Evolutionary conservation across 768 basidiomycete genomes (phyloP).

Genomic region (Antrodiella citrinella): DNA sequence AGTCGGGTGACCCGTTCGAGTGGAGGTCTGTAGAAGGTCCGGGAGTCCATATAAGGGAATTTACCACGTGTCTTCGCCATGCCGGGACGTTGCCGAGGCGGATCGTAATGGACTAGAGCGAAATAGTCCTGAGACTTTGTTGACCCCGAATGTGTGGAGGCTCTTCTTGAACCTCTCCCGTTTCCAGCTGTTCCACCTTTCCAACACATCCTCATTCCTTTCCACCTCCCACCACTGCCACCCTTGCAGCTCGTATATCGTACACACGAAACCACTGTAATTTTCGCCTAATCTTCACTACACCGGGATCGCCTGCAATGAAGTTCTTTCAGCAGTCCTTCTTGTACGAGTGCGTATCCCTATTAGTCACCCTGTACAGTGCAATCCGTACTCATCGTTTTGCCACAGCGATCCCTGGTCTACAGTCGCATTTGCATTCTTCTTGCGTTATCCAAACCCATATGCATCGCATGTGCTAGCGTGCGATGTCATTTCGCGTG

Average conservation of each 20-base stretch:
- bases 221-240: not conserved
- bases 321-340: slow-evolving; percentile 49
- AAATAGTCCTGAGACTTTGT: too few species aligned
- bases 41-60: not conserved
- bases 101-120: too few species aligned
- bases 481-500: slow-evolving; percentile 90
- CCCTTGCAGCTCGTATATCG: not conserved
- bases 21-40: not conserved
- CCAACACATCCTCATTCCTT: slow-evolving; percentile 1
- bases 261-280: not conserved
- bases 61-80: not conserved
- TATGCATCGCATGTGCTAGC: slow-evolving; percentile 90
- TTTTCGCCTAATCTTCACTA: not conserved
- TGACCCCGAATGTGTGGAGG: too few species aligned
- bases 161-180: not conserved
- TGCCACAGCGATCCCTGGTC: slow-evolving; percentile 79
- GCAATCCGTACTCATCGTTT: slow-evolving; percentile 4
- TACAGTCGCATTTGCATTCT: slow-evolving; percentile 89
- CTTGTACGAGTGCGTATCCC: slow-evolving; percentile 42
- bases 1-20: too few species aligned
- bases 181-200: not conserved
- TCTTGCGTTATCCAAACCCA: slow-evolving; percentile 93
- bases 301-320: slow-evolving; percentile 37
- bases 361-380: not conserved
- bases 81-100: not conserved